Percentiles rank a stretch among this genome's conserved stretches.
Evolutionary conservation across 306 rosid species (phyloP).

Genomic region (Crotalaria pallida): DNA sequence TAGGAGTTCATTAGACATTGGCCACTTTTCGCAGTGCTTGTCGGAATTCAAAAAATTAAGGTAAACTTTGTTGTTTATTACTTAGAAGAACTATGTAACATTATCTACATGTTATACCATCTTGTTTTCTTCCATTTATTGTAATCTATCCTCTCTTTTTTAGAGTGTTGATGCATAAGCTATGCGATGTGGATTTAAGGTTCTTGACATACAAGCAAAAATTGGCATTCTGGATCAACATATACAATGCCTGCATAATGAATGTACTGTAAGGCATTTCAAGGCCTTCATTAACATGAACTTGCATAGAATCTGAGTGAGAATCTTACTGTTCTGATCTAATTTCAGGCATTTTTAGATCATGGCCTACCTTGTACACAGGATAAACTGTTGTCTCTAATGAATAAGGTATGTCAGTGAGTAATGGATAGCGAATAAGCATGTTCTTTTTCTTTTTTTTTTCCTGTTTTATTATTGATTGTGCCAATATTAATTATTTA

Average conservation of each 20-base stretch:
- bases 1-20: constrained; percentile 42
- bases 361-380: constrained; percentile 75
- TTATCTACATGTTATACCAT: not conserved
- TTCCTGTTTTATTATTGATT: not conserved
- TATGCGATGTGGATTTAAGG: constrained; percentile 59
- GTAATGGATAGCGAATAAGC: not conserved
- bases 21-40: constrained; percentile 39
- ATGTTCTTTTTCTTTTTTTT: not conserved
- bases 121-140: not conserved
- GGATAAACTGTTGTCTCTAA: constrained; percentile 60
- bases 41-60: constrained; percentile 54
- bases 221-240: constrained; percentile 95
- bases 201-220: constrained; percentile 81
- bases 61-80: constrained; percentile 24
- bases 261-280: constrained; percentile 89
- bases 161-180: constrained; percentile 63
- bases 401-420: constrained; percentile 62
- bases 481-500: not conserved
- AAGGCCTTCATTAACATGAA: constrained; percentile 20
- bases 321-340: not conserved
- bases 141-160: not conserved
- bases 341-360: constrained; percentile 79
- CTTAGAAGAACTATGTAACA: not conserved
- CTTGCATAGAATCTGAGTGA: not conserved
- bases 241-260: constrained; percentile 93